A percentile compares a stretch with the other conserved stretches of the same genome.
phyloP scores from a whole-genome alignment of 139 green algal species.

The Yamagishiella unicocca region DNA sequence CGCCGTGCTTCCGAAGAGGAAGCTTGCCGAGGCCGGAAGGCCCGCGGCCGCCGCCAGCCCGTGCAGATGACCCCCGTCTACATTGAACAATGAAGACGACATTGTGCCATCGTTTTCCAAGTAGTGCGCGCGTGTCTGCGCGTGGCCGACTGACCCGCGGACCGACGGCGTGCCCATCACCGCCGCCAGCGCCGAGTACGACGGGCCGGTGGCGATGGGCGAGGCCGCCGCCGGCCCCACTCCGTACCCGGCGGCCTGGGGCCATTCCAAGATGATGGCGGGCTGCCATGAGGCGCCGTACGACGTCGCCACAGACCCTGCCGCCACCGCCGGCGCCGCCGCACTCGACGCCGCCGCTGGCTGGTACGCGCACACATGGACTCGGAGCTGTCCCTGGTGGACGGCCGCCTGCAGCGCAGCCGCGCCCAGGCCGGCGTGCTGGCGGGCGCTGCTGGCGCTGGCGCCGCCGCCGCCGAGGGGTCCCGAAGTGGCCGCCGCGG shows the following conservation, averaged over 20 bases:
- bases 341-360: background rate
- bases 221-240: too few relatives aligned
- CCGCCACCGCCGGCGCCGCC: background rate
- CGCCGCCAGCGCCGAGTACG: too few relatives aligned
- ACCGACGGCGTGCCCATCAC: too few relatives aligned
- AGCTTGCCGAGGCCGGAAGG: too few relatives aligned
- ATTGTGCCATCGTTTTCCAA: too few relatives aligned
- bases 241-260: background rate
- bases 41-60: too few relatives aligned
- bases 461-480: background rate
- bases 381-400: background rate
- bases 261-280: slow-evolving; percentile 28
- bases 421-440: background rate
- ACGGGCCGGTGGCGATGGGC: background rate
- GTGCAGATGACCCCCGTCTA: too few relatives aligned
- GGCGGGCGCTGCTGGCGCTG: background rate
- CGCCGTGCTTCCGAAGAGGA: too few relatives aligned
- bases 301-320: background rate
- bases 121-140: too few relatives aligned
- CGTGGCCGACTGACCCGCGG: too few relatives aligned
- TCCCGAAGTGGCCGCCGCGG: background rate
- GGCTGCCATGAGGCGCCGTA: background rate
- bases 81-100: too few relatives aligned
- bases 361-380: slow-evolving; percentile 22
- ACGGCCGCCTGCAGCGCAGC: slow-evolving; percentile 6